Percentiles rank a stretch among this genome's conserved stretches.
These are phyloP conservation scores for Chlamydomonas sp. DNA, from an alignment of 139 green algal species.

Conservation along the genomic window DNA sequence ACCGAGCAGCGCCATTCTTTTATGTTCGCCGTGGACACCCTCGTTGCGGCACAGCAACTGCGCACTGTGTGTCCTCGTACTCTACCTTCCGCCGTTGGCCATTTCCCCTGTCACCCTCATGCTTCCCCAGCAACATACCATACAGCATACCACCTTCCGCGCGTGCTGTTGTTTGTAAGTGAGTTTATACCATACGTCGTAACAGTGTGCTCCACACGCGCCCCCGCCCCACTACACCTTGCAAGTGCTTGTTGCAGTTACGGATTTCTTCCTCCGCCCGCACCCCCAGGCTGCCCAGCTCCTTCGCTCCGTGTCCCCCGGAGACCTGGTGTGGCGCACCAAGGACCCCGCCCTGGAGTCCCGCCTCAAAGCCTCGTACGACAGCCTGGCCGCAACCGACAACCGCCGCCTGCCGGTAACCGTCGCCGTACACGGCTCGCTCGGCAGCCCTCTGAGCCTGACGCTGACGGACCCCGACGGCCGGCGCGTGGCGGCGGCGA, in stretches of 20 bases:
- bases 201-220: too few species aligned
- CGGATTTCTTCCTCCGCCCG: too few species aligned
- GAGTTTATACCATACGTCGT: too few species aligned
- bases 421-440: slow-evolving; percentile 42
- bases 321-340: slow-evolving; percentile 79
- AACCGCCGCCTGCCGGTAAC: slow-evolving; percentile 57
- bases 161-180: too few species aligned
- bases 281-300: neutral
- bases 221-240: too few species aligned
- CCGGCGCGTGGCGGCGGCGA: slow-evolving; percentile 24
- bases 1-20: too few species aligned
- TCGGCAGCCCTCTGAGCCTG: slow-evolving; percentile 59
- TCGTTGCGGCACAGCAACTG: too few species aligned
- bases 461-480: slow-evolving; percentile 37
- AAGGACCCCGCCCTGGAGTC: slow-evolving; percentile 65
- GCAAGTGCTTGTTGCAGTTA: too few species aligned
- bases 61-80: neutral
- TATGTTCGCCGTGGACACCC: too few species aligned
- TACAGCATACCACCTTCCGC: too few species aligned
- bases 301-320: slow-evolving; percentile 23
- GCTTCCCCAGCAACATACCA: neutral
- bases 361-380: slow-evolving; percentile 47
- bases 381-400: slow-evolving; percentile 43
- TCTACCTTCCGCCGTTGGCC: neutral
- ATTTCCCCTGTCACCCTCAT: neutral